These are phyloP conservation scores for Backusella tuberculispora DNA, from an alignment of 192 early-diverging fungal species.

Conservation along the genomic window DNA sequence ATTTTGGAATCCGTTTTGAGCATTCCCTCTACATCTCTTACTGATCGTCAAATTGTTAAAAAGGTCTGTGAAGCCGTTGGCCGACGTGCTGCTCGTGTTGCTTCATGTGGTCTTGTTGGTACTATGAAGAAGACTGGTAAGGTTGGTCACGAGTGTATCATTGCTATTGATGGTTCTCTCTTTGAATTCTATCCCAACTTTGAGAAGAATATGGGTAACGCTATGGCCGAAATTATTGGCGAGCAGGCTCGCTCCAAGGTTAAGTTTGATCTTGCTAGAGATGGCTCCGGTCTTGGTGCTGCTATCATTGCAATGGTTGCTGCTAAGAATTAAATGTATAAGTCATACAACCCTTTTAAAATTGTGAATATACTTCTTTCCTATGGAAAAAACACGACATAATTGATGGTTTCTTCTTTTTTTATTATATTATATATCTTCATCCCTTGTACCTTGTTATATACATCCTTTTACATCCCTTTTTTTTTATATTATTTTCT, in stretches of 20 bases:
- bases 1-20: slow-evolving; percentile 74
- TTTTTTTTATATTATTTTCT: neutral
- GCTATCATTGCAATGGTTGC: slow-evolving; percentile 53
- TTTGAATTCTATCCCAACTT: slow-evolving; percentile 82
- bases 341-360: neutral
- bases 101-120: slow-evolving; percentile 69
- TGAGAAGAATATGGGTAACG: slow-evolving; percentile 73
- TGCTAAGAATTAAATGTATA: neutral
- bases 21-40: slow-evolving; percentile 65
- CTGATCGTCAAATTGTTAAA: slow-evolving; percentile 82
- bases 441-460: neutral
- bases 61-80: slow-evolving; percentile 79
- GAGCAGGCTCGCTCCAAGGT: slow-evolving; percentile 61
- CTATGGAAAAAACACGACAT: neutral
- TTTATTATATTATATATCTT: neutral
- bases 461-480: neutral
- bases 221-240: slow-evolving; percentile 78
- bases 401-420: neutral
- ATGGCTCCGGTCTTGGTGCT: slow-evolving; percentile 85
- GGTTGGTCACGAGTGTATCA: slow-evolving; percentile 13
- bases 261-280: slow-evolving; percentile 70
- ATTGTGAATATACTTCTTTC: slow-evolving; percentile 8
- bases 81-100: slow-evolving; percentile 82
- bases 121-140: slow-evolving; percentile 64
- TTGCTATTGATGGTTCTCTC: slow-evolving; percentile 71